Conservation (phyloP, 495 filamentous ascomycete genomes). For the Zalerion maritima region DNA sequence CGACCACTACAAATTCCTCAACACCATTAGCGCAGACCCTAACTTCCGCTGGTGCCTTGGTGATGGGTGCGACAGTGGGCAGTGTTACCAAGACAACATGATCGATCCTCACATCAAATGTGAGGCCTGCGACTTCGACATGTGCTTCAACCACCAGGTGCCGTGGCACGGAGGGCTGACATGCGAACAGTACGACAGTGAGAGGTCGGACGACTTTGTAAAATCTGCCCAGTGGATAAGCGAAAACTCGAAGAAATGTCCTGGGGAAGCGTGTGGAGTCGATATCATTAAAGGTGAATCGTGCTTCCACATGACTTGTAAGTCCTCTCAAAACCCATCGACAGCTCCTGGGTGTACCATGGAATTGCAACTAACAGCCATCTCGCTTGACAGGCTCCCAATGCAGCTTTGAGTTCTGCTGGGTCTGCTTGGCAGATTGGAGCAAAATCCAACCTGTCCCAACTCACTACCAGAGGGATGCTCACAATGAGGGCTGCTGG, state of each 20-base stretch:
- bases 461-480: slow-evolving; percentile 10
- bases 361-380: too few relatives aligned
- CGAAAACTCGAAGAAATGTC: slow-evolving; percentile 5
- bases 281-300: slow-evolving; percentile 6
- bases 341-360: too few relatives aligned
- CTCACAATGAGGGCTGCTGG: slow-evolving; percentile 16
- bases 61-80: slow-evolving; percentile 20
- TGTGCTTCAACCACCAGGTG: slow-evolving; percentile 21
- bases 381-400: too few relatives aligned
- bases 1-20: slow-evolving; percentile 11
- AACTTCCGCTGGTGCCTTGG: slow-evolving; percentile 25
- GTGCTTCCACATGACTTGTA: slow-evolving; percentile 11
- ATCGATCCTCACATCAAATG: slow-evolving; percentile 18
- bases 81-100: slow-evolving; percentile 15
- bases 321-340: too few relatives aligned
- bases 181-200: slow-evolving; percentile 20
- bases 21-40: slow-evolving; percentile 14
- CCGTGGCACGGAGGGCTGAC: slow-evolving; percentile 24
- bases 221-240: slow-evolving; percentile 4
- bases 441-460: slow-evolving; percentile 1
- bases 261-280: slow-evolving; percentile 7
- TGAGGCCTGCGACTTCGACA: slow-evolving; percentile 18
- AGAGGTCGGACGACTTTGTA: neutral
- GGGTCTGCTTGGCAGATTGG: slow-evolving; percentile 11
- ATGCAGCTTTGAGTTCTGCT: slow-evolving; percentile 12